Evolutionary conservation across 2,329 filamentous ascomycete species (phyloP).

Genomic region (Pseudogymnoascus destructans): DNA sequence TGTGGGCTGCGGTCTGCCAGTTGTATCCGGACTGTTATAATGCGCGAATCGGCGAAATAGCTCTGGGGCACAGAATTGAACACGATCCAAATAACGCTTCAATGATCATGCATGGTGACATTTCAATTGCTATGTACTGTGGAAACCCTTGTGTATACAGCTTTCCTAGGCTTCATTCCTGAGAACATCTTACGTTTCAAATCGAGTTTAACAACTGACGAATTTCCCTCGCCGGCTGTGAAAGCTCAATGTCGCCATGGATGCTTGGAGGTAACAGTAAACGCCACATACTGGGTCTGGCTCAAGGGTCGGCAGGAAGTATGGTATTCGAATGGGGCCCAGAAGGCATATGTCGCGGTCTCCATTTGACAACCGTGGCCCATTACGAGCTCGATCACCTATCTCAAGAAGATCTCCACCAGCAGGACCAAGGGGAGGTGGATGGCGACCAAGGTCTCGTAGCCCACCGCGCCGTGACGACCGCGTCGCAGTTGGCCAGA

Average conservation of each 20-base stretch:
- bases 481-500: slow-evolving; percentile 29
- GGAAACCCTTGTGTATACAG: neutral
- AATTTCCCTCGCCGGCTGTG: neutral
- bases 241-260: neutral
- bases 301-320: neutral
- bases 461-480: slow-evolving; percentile 39
- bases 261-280: neutral
- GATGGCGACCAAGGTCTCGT: slow-evolving; percentile 32
- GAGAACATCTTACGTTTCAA: neutral
- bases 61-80: slow-evolving; percentile 5
- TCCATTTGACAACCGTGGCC: slow-evolving; percentile 24
- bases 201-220: neutral
- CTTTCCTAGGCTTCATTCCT: neutral
- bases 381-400: slow-evolving; percentile 23
- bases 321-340: neutral
- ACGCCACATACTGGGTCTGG: neutral
- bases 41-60: slow-evolving; percentile 6
- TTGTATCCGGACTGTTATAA: slow-evolving; percentile 7
- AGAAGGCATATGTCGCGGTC: slow-evolving; percentile 19
- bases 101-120: slow-evolving; percentile 4
- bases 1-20: slow-evolving; percentile 3
- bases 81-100: slow-evolving; percentile 8
- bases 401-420: slow-evolving; percentile 24
- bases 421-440: slow-evolving; percentile 25
- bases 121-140: neutral